Percentiles rank a stretch among this genome's conserved stretches.
phyloP scores from a whole-genome alignment of 192 early-diverging fungal genomes.

The Lunasporangiospora selenospora region DNA sequence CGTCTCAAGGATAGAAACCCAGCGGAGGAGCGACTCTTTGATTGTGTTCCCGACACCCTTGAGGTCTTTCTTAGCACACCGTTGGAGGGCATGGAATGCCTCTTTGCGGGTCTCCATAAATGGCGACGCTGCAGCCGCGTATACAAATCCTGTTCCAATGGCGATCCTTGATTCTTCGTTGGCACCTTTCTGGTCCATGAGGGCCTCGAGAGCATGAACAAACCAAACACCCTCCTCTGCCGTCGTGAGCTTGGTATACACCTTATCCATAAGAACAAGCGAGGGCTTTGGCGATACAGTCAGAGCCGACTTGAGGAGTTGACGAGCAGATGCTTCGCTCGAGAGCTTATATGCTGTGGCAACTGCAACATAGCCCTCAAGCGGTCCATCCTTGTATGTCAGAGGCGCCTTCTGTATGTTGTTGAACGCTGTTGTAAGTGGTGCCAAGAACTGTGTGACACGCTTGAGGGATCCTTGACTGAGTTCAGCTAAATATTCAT shows the following conservation, averaged over 20 bases:
- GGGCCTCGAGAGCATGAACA: conserved; percentile 61
- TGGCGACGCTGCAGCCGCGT: conserved; percentile 56
- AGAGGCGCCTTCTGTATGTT: conserved; percentile 68
- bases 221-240: conserved; percentile 73
- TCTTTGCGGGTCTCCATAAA: conserved; percentile 48
- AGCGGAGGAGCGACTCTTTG: conserved; percentile 49
- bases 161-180: conserved; percentile 37
- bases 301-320: conserved; percentile 47
- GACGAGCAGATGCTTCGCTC: conserved; percentile 29
- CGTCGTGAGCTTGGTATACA: conserved; percentile 72
- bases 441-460: conserved; percentile 48
- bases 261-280: conserved; percentile 84
- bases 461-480: conserved; percentile 14
- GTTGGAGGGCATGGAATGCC: conserved; percentile 50
- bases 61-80: conserved; percentile 32
- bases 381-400: conserved; percentile 59
- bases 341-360: conserved; percentile 57
- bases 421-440: conserved; percentile 58
- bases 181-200: conserved; percentile 51
- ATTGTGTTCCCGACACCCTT: conserved; percentile 42
- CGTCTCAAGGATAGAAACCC: conserved; percentile 56
- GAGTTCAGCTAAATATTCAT: conserved; percentile 15
- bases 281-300: conserved; percentile 65
- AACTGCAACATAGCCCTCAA: conserved; percentile 71
- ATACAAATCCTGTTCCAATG: conserved; percentile 62